A percentile compares a stretch with the other conserved stretches of the same genome.
phyloP scores from a whole-genome alignment of 2,329 filamentous ascomycete species.

The Blastomyces emzantsi region DNA sequence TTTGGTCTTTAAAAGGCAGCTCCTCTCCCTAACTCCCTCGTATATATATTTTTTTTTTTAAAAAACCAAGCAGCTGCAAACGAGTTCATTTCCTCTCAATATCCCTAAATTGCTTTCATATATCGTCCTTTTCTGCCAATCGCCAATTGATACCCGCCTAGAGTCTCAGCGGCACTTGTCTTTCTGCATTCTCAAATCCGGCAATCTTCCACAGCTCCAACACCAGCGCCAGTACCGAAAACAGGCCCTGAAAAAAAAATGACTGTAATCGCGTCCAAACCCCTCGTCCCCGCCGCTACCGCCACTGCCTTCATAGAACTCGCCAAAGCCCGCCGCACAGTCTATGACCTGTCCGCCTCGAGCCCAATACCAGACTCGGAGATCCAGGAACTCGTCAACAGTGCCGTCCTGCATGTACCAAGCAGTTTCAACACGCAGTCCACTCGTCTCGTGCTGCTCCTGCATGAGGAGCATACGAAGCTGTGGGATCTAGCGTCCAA shows the following conservation, averaged over 20 bases:
- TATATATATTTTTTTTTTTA: neutral
- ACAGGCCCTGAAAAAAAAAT: neutral
- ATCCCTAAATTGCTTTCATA: neutral
- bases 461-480: constrained; percentile 75
- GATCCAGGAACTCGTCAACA: constrained; percentile 31
- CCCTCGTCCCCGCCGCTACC: neutral
- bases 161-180: neutral
- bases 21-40: neutral
- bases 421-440: constrained; percentile 85
- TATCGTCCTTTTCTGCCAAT: neutral
- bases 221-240: neutral
- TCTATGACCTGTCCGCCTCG: constrained; percentile 30
- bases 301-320: constrained; percentile 25
- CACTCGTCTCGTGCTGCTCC: constrained; percentile 66
- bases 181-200: neutral
- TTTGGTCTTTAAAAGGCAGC: neutral
- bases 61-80: neutral
- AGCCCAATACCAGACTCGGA: constrained; percentile 29
- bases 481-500: constrained; percentile 69
- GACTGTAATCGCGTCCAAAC: neutral
- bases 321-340: constrained; percentile 28
- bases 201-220: neutral
- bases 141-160: neutral
- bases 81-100: neutral
- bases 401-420: constrained; percentile 58